Conservation (phyloP, 441 rosid species). For the Biscutella laevigata region DNA sequence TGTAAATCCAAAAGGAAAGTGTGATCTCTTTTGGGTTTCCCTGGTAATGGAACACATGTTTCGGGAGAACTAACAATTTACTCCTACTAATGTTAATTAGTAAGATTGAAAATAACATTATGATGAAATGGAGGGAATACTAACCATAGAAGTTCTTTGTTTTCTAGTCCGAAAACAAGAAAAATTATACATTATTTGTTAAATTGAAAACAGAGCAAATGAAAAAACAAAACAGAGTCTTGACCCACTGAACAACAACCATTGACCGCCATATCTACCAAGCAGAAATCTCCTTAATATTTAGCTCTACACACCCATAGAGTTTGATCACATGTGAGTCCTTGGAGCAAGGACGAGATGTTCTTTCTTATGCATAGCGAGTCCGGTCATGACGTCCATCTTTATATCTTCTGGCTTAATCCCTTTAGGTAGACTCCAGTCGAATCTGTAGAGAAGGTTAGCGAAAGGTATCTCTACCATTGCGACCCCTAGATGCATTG, state of each 20-base stretch:
- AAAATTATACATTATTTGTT: not conserved
- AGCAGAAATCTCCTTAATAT: not conserved
- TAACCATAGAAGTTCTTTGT: not conserved
- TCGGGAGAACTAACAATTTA: too few relatives aligned
- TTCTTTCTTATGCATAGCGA: constrained; percentile 30
- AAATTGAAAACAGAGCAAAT: not conserved
- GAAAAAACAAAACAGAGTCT: not conserved
- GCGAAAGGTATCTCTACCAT: constrained; percentile 36
- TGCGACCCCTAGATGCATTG: constrained; percentile 28
- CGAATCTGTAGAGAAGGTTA: constrained; percentile 29
- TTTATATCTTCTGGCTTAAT: constrained; percentile 28
- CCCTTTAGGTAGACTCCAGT: constrained; percentile 36
- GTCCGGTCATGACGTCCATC: constrained; percentile 32
- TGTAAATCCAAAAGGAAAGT: too few relatives aligned
- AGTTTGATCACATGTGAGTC: constrained; percentile 6
- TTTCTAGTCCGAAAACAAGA: not conserved
- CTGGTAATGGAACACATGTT: too few relatives aligned
- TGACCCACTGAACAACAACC: not conserved
- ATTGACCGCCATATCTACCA: not conserved
- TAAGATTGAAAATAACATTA: too few relatives aligned
- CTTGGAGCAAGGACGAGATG: constrained; percentile 25
- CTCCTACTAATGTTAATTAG: too few relatives aligned
- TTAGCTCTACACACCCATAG: not conserved
- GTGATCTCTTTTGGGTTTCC: too few relatives aligned
- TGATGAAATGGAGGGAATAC: not conserved